phyloP scores from a whole-genome alignment of 371 early-diverging fungal species.

The Apophysomyces sp. region DNA sequence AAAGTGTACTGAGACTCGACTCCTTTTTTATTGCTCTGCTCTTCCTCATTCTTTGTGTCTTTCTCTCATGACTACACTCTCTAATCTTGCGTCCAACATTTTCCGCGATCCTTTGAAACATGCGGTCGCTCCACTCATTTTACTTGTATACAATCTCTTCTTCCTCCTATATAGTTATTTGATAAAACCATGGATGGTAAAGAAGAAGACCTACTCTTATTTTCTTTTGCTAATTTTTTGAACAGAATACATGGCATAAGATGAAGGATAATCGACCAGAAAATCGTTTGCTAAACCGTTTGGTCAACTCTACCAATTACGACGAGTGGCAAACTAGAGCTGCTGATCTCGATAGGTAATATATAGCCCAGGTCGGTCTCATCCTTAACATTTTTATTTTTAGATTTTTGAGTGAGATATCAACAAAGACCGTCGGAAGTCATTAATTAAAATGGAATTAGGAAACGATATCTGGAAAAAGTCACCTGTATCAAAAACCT shows the following conservation, averaged over 20 bases:
- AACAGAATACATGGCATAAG: slow-evolving; percentile 27
- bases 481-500: slow-evolving; percentile 52
- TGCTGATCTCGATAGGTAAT: slow-evolving; percentile 52
- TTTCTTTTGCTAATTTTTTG: neutral
- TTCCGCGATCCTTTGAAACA: slow-evolving; percentile 25
- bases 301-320: slow-evolving; percentile 51
- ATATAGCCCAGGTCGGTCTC: no score
- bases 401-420: neutral
- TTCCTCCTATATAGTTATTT: slow-evolving; percentile 19
- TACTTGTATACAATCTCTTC: slow-evolving; percentile 19
- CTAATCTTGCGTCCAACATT: neutral
- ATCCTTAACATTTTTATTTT: neutral
- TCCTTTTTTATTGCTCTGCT: neutral
- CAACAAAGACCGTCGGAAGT: neutral
- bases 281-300: slow-evolving; percentile 34
- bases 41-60: neutral
- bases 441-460: neutral
- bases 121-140: slow-evolving; percentile 29
- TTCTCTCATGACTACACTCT: neutral
- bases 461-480: slow-evolving; percentile 62
- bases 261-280: slow-evolving; percentile 34
- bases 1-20: no score
- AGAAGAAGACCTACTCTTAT: neutral
- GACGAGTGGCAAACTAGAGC: slow-evolving; percentile 62
- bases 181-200: slow-evolving; percentile 29